These are phyloP conservation scores for Brassica nigra DNA, from an alignment of 345 rosid genomes.

Conservation along the genomic window DNA sequence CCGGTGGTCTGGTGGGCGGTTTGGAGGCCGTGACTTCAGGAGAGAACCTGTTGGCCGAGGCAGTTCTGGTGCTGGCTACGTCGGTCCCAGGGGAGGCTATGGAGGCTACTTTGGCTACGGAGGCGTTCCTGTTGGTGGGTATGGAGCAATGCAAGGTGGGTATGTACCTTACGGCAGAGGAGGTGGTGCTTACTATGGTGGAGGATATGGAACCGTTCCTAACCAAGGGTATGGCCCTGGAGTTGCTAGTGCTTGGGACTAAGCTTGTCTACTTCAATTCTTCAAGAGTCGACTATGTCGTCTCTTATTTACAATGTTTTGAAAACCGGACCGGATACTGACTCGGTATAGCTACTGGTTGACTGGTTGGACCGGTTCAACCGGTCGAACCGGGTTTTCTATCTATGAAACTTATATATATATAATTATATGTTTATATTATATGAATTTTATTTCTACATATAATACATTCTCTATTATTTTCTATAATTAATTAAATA, in stretches of 20 bases:
- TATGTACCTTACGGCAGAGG: constrained; percentile 53
- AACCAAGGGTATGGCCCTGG: constrained; percentile 57
- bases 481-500: too few relatives aligned
- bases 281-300: constrained; percentile 21
- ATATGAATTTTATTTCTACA: too few relatives aligned
- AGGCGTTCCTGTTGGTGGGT: constrained; percentile 44
- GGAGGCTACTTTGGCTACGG: constrained; percentile 59
- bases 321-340: too few relatives aligned
- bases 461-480: too few relatives aligned
- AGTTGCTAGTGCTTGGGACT: constrained; percentile 85
- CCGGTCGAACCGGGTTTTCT: too few relatives aligned
- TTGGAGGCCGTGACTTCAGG: constrained; percentile 91
- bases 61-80: constrained; percentile 71
- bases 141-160: constrained; percentile 46
- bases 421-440: too few relatives aligned
- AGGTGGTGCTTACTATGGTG: constrained; percentile 55
- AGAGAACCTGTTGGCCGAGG: constrained; percentile 65
- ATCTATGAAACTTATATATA: too few relatives aligned
- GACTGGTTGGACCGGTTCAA: too few relatives aligned
- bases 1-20: constrained; percentile 77
- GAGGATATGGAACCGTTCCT: constrained; percentile 48
- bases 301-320: background rate
- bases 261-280: constrained; percentile 21
- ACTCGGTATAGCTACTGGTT: too few relatives aligned
- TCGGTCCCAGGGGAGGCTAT: constrained; percentile 42